phyloP scores from a whole-genome alignment of 768 basidiomycete genomes.

The Xanthoconium stramineum region DNA sequence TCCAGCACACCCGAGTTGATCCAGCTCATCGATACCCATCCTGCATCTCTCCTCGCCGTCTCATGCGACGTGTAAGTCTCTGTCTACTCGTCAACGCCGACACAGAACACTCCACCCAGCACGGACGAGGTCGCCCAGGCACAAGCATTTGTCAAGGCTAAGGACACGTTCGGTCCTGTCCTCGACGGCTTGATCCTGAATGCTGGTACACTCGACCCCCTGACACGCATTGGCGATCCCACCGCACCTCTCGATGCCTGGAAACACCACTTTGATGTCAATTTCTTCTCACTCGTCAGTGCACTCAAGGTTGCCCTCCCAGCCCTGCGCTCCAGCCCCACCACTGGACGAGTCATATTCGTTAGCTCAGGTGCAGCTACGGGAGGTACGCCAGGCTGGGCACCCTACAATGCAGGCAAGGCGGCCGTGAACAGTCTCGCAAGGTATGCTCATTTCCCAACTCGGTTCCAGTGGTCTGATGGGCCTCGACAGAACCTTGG shows the following conservation, averaged over 20 bases:
- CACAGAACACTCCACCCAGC: constrained; percentile 36
- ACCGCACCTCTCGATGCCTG: constrained; percentile 53
- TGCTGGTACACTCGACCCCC: constrained; percentile 74
- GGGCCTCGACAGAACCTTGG: constrained; percentile 59
- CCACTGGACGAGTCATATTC: constrained; percentile 69
- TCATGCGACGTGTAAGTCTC: constrained; percentile 74
- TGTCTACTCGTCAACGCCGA: not conserved
- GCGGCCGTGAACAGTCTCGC: constrained; percentile 87
- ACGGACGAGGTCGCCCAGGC: constrained; percentile 53
- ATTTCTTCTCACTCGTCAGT: constrained; percentile 81
- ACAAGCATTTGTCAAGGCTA: constrained; percentile 53
- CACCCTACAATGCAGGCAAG: constrained; percentile 78
- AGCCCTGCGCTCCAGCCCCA: constrained; percentile 55
- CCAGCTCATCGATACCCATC: constrained; percentile 41
- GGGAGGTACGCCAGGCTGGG: constrained; percentile 69
- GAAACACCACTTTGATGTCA: constrained; percentile 77
- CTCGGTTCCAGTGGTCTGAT: constrained; percentile 4
- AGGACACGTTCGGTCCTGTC: constrained; percentile 55
- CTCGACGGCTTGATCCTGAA: constrained; percentile 77
- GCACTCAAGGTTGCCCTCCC: constrained; percentile 68
- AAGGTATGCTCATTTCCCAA: constrained; percentile 43
- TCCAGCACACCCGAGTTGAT: constrained; percentile 62
- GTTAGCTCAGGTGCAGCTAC: constrained; percentile 84
- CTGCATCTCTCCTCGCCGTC: constrained; percentile 45
- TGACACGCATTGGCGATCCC: constrained; percentile 54